Conservation (phyloP, 2,329 filamentous ascomycete species). For the Ophiognomonia clavigignenti-juglandacearum region DNA sequence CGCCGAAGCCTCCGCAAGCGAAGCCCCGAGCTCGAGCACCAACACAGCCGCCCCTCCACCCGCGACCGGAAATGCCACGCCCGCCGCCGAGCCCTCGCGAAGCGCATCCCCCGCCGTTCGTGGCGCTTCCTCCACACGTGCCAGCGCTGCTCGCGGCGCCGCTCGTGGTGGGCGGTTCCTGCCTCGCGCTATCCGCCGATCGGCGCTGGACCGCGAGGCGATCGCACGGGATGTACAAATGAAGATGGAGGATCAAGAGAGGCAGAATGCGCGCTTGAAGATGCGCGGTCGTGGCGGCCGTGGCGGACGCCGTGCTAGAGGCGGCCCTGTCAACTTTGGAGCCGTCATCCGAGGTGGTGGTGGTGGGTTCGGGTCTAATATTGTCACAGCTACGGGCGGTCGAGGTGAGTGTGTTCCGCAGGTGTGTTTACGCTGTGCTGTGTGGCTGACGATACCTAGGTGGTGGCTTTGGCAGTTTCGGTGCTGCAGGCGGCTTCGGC, state of each 20-base stretch:
- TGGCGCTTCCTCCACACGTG: conserved; percentile 7
- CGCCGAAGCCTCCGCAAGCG: not conserved
- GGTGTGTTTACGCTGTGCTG: not conserved
- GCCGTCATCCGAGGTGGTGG: conserved; percentile 8
- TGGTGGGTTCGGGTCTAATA: not conserved
- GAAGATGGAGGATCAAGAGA: conserved; percentile 24
- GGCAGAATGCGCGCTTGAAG: conserved; percentile 25
- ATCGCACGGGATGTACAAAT: conserved; percentile 29
- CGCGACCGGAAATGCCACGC: not conserved
- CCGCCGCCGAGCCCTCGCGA: conserved; percentile 1
- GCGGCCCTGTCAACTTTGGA: conserved; percentile 18
- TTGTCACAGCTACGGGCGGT: conserved; percentile 14
- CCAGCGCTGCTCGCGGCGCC: no score
- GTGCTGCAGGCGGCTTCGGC: conserved; percentile 8
- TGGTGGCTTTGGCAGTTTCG: conserved; percentile 10
- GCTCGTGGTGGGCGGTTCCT: conserved; percentile 22
- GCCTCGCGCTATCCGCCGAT: conserved; percentile 28
- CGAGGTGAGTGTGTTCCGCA: not conserved
- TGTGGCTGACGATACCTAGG: not conserved
- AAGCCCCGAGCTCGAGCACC: not conserved
- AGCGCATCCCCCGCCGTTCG: conserved; percentile 3
- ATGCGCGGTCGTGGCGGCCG: conserved; percentile 20
- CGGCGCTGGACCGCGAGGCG: conserved; percentile 30
- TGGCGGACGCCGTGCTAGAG: conserved; percentile 21
- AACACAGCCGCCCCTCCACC: not conserved